These are phyloP conservation scores for Tuber melanosporum DNA, from an alignment of 495 filamentous ascomycete species.

Conservation along the genomic window DNA sequence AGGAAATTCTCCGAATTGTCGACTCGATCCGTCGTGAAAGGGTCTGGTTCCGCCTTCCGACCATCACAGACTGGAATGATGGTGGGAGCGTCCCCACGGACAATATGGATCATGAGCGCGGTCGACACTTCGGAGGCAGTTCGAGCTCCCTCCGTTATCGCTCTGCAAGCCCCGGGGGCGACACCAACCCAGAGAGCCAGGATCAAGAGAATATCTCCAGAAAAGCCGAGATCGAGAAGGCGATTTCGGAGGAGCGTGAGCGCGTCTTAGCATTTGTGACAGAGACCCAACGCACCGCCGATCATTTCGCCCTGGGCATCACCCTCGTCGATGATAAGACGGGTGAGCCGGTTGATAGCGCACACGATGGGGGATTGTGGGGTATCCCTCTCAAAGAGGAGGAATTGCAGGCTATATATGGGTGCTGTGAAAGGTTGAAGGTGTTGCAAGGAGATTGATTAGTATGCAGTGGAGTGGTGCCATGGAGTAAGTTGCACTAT, in stretches of 20 bases:
- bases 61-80: constrained; percentile 18
- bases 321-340: constrained; percentile 25
- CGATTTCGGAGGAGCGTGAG: constrained; percentile 13
- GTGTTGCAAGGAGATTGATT: constrained; percentile 8
- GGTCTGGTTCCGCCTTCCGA: constrained; percentile 26
- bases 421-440: constrained; percentile 1
- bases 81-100: constrained; percentile 6
- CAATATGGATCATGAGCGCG: neutral
- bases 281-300: constrained; percentile 24
- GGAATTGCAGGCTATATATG: constrained; percentile 14
- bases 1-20: constrained; percentile 28
- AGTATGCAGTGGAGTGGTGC: constrained; percentile 6
- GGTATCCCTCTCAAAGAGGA: constrained; percentile 18
- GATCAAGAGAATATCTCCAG: constrained; percentile 2
- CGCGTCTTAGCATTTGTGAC: constrained; percentile 19
- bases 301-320: constrained; percentile 21
- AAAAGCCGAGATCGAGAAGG: neutral
- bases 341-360: constrained; percentile 17
- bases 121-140: neutral
- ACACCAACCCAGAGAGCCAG: neutral
- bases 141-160: constrained; percentile 8
- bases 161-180: constrained; percentile 9
- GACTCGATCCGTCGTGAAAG: constrained; percentile 27
- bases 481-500: constrained; percentile 1
- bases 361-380: constrained; percentile 30